Conservation (phyloP, 129 eudicot genomes). For the Flaveria bidentis region DNA sequence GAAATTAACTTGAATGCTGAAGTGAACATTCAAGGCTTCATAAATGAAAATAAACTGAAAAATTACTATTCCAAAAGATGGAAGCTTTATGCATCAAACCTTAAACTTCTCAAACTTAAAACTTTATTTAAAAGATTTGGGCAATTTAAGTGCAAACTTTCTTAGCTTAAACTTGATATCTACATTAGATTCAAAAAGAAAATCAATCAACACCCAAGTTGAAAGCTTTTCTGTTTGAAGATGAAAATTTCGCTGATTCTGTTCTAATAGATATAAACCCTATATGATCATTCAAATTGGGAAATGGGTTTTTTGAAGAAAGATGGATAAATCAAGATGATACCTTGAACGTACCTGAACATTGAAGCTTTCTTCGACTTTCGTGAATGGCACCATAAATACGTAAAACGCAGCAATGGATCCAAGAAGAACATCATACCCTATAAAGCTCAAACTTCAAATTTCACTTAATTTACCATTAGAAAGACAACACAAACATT, state of each 20-base stretch:
- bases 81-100: conserved; percentile 6
- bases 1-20: background rate
- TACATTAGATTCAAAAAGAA: background rate
- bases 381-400: conserved; percentile 78
- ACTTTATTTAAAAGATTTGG: too few relatives aligned
- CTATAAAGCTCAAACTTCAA: conserved; percentile 38
- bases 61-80: background rate
- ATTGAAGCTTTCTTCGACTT: conserved; percentile 99
- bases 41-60: too few relatives aligned
- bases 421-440: conserved; percentile 86
- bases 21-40: background rate
- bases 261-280: too few relatives aligned
- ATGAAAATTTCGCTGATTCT: background rate
- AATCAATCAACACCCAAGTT: background rate
- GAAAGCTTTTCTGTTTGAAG: background rate
- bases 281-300: too few relatives aligned
- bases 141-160: too few relatives aligned
- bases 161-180: too few relatives aligned
- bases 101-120: background rate
- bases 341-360: conserved; percentile 57
- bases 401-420: conserved; percentile 90
- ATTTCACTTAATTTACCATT: background rate
- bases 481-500: background rate
- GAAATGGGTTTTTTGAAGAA: too few relatives aligned
- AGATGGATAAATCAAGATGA: background rate